Evolutionary conservation across 2,329 filamentous ascomycete species (phyloP), one percentile per base, ranked within the genome.

Genomic region (Rhexocercosporidium sp.): DNA sequence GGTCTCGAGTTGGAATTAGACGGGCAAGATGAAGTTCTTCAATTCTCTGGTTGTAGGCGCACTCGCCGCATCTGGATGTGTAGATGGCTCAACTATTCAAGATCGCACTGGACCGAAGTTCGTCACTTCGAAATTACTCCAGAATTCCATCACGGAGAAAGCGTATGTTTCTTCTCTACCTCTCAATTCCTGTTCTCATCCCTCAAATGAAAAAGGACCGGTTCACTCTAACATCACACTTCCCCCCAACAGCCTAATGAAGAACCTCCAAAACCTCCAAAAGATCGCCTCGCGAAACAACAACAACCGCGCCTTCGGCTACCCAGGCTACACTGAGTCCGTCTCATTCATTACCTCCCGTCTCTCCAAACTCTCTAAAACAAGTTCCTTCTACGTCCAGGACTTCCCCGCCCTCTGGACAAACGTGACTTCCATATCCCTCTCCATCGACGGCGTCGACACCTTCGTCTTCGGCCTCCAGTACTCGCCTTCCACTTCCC

Each of bases 401-500:
- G 65, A 69, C 31, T 67, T 69, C 31, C 54, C 65, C 4, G 65
- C 56, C 16, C 60, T 67, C 3, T 69, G 64, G 49, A 66, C 34
- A 14, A 59, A 63, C 11, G 65, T 69, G 6, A 44, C 27, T 6
- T 67, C 65, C 12, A 69, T 69, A n/a, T 62, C 57, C 1, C 64
- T 69, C 25, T 34, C 22, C 5, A 61, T 66, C 20, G 53, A 59
- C 27, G 51, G 57, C 20, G 61, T 64, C 14, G 60, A 59, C 20
- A 65, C 64, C 12, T 65, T 53, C 22, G 65, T 69, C 53, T 61
- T 60, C 22, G 68, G 68, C 14, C 37, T 64, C 31, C 41, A 63
- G 44, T 75, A 72, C 39, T 66, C 67, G 41, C 59, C 62, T 14
- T 71, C 77, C 51, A 75, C 54, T 12, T 75, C 76, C 47, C 76